These are phyloP conservation scores for Pseudocercospora fijiensis DNA, from an alignment of 2,329 filamentous ascomycete genomes.

Conservation along the genomic window DNA sequence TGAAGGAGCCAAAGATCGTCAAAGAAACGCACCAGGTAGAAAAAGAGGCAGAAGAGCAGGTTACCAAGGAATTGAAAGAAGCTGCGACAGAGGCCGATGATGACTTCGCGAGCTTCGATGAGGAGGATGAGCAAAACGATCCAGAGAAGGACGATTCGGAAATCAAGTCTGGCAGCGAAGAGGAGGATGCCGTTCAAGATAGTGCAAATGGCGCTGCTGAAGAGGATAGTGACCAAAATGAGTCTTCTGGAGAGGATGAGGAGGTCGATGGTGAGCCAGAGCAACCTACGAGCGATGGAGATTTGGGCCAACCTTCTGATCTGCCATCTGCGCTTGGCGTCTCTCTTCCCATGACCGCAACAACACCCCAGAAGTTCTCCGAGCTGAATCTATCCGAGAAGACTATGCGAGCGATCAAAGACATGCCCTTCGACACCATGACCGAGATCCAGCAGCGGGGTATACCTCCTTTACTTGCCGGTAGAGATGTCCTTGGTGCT, in stretches of 20 bases:
- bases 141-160: conserved; percentile 33
- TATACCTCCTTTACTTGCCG: conserved; percentile 84
- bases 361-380: conserved; percentile 68
- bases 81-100: conserved; percentile 25
- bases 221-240: conserved; percentile 37
- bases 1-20: neutral
- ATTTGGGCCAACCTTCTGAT: conserved; percentile 45
- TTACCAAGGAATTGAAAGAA: conserved; percentile 34
- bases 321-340: conserved; percentile 58
- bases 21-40: conserved; percentile 22
- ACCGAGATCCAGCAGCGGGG: conserved; percentile 88
- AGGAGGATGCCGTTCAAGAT: conserved; percentile 32
- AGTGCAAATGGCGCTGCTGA: conserved; percentile 33
- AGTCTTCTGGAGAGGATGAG: conserved; percentile 34
- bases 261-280: conserved; percentile 34
- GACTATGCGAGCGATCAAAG: conserved; percentile 81
- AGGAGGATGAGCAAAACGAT: neutral
- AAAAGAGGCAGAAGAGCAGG: conserved; percentile 29
- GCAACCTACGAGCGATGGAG: conserved; percentile 23
- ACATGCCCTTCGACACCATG: conserved; percentile 94
- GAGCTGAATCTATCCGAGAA: conserved; percentile 84
- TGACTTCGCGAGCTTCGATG: conserved; percentile 21
- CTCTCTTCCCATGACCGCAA: conserved; percentile 58
- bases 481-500: conserved; percentile 87
- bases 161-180: conserved; percentile 36